Evolutionary conservation across 1,284 basidiomycete genomes (phyloP).

Genomic region (Rhodotorula sp.): DNA sequence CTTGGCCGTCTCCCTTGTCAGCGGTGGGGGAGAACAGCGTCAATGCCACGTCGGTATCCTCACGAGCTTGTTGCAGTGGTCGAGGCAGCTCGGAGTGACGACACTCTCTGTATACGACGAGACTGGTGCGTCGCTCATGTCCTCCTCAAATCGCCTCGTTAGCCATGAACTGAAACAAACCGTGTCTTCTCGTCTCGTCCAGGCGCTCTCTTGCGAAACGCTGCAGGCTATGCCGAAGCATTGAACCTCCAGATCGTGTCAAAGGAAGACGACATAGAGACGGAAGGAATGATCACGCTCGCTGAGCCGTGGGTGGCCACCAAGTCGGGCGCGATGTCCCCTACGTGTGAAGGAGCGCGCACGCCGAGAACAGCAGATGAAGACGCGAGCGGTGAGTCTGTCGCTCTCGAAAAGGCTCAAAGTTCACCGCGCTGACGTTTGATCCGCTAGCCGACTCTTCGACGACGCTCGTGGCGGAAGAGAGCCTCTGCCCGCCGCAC

Average conservation of each 20-base stretch:
- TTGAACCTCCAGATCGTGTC: neutral
- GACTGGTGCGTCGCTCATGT: conserved; percentile 10
- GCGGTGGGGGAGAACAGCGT: conserved; percentile 5
- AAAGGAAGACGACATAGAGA: neutral
- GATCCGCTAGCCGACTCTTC: neutral
- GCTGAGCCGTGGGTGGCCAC: neutral
- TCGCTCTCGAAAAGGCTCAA: neutral
- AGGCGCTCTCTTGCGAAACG: neutral
- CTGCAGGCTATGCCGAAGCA: neutral
- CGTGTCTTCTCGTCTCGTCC: neutral
- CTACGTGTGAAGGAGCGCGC: neutral
- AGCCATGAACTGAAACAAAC: neutral
- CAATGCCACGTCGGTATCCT: conserved; percentile 8
- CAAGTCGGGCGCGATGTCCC: neutral
- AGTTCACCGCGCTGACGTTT: neutral
- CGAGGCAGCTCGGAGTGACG: conserved; percentile 22
- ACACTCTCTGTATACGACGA: conserved; percentile 39
- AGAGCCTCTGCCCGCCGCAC: neutral
- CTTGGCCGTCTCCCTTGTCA: conserved; percentile 38
- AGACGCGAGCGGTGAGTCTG: conserved; percentile 10
- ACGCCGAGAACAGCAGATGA: conserved; percentile 1
- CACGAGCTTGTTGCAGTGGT: conserved; percentile 27
- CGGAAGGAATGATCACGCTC: neutral
- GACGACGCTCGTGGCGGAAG: conserved; percentile 7
- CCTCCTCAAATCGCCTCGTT: no score